Evolutionary conservation across 768 basidiomycete species (phyloP).

Genomic region (Naganishia vishniacii): DNA sequence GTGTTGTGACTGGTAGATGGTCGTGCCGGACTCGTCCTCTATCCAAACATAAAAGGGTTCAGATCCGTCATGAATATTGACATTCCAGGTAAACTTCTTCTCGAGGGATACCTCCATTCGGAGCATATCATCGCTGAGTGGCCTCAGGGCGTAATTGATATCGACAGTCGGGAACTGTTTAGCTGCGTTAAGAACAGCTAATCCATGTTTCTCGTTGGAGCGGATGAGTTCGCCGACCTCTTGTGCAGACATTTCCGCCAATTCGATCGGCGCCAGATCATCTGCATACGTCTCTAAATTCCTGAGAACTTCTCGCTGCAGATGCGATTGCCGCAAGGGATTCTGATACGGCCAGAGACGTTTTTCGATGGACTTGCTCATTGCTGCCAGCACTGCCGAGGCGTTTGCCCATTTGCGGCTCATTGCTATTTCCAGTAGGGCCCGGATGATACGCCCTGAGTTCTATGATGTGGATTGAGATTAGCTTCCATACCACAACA

Average conservation of each 20-base stretch:
- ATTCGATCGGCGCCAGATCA: slow-evolving; percentile 68
- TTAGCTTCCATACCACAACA: neutral
- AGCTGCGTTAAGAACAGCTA: slow-evolving; percentile 69
- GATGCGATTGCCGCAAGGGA: slow-evolving; percentile 64
- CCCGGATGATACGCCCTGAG: slow-evolving; percentile 86
- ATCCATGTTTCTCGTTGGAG: slow-evolving; percentile 77
- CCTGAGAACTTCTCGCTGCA: slow-evolving; percentile 72
- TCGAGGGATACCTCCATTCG: slow-evolving; percentile 63
- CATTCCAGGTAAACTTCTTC: slow-evolving; percentile 73
- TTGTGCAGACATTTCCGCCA: slow-evolving; percentile 62
- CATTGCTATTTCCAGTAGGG: slow-evolving; percentile 87
- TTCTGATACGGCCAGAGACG: slow-evolving; percentile 93
- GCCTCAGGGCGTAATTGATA: slow-evolving; percentile 66
- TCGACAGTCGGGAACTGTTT: slow-evolving; percentile 72
- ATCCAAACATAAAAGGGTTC: slow-evolving; percentile 97
- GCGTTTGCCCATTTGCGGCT: slow-evolving; percentile 86
- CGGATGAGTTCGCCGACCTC: slow-evolving; percentile 75
- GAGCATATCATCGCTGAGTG: slow-evolving; percentile 76
- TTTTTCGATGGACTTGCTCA: slow-evolving; percentile 90
- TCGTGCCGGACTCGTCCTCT: slow-evolving; percentile 73
- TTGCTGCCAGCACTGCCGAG: slow-evolving; percentile 69
- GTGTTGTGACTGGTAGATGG: slow-evolving; percentile 73
- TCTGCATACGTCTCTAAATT: slow-evolving; percentile 73
- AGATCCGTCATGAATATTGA: slow-evolving; percentile 63
- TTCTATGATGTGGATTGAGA: slow-evolving; percentile 52